Evolutionary conservation across 495 filamentous ascomycete genomes (phyloP).

Genomic region (Talaromyces proteolyticus): DNA sequence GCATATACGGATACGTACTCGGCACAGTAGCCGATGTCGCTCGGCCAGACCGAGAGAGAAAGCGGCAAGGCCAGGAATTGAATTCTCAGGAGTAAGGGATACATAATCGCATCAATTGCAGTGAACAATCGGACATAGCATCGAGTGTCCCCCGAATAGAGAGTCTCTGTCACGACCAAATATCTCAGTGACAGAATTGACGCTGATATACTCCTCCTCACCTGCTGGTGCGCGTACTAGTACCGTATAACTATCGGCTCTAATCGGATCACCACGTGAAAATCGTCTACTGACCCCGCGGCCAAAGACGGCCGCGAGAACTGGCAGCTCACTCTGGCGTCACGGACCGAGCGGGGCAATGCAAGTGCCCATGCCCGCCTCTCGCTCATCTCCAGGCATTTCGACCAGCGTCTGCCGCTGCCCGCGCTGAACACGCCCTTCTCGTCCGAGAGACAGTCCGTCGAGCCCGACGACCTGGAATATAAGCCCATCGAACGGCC

Average conservation of each 20-base stretch:
- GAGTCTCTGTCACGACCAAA: too few species aligned
- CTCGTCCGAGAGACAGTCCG: slow-evolving; percentile 54
- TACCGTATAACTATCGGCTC: not conserved
- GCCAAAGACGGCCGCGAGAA: slow-evolving; percentile 41
- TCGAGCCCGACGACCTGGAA: slow-evolving; percentile 49
- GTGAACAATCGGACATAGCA: too few species aligned
- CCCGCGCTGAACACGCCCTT: slow-evolving; percentile 62
- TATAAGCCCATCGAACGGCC: slow-evolving; percentile 45
- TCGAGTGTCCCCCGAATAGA: too few species aligned
- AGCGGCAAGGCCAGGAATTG: too few species aligned
- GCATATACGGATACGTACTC: too few species aligned
- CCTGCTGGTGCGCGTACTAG: too few species aligned
- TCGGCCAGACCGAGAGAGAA: too few species aligned
- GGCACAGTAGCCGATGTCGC: too few species aligned
- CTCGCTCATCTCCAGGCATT: slow-evolving; percentile 76
- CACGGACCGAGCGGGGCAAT: slow-evolving; percentile 5
- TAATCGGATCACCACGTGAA: not conserved
- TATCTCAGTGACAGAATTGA: too few species aligned
- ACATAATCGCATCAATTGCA: too few species aligned
- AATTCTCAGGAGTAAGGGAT: too few species aligned
- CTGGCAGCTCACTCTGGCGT: slow-evolving; percentile 23
- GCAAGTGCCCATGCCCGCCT: slow-evolving; percentile 61
- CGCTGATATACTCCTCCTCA: too few species aligned
- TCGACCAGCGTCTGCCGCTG: slow-evolving; percentile 55
- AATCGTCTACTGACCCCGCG: slow-evolving; percentile 9